These are phyloP conservation scores for Aspergillus cavernicola DNA, from an alignment of 495 filamentous ascomycete species.

Conservation along the genomic window DNA sequence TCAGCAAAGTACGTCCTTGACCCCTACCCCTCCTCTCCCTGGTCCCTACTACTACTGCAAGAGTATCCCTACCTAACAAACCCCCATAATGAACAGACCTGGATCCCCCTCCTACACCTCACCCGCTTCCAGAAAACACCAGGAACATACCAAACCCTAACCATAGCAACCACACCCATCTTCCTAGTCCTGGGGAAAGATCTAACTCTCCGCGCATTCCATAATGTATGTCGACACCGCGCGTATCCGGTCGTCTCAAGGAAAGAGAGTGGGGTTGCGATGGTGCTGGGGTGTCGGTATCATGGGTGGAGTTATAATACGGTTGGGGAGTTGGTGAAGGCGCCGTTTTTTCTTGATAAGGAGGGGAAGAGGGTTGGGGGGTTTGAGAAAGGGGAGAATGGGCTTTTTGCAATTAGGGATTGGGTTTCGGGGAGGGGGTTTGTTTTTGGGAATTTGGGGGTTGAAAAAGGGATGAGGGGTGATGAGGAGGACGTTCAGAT, in stretches of 20 bases:
- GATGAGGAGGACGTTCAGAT: conserved; percentile 19
- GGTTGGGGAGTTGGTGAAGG: conserved; percentile 53
- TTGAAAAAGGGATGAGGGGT: conserved; percentile 9
- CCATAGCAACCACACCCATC: conserved; percentile 47
- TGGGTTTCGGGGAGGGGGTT: conserved; percentile 17
- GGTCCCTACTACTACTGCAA: not conserved
- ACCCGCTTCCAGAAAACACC: conserved; percentile 41
- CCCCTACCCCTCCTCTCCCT: not conserved
- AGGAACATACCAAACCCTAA: conserved; percentile 48
- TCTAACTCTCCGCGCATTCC: conserved; percentile 50
- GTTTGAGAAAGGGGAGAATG: conserved; percentile 53
- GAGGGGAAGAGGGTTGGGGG: too few species aligned
- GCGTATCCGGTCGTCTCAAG: conserved; percentile 54
- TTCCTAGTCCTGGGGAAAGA: conserved; percentile 48
- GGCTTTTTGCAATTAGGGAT: conserved; percentile 44
- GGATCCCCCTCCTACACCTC: conserved; percentile 47
- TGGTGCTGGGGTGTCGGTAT: conserved; percentile 54
- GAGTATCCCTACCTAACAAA: not conserved
- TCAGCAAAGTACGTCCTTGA: conserved; percentile 40
- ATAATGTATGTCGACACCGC: conserved; percentile 58
- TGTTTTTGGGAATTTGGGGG: conserved; percentile 41
- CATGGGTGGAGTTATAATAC: conserved; percentile 62
- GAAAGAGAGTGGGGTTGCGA: conserved; percentile 46
- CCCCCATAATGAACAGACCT: conserved; percentile 25
- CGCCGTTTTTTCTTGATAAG: conserved; percentile 53